Conservation (phyloP, 2,329 filamentous ascomycete genomes). For the Colletotrichum sp. region DNA sequence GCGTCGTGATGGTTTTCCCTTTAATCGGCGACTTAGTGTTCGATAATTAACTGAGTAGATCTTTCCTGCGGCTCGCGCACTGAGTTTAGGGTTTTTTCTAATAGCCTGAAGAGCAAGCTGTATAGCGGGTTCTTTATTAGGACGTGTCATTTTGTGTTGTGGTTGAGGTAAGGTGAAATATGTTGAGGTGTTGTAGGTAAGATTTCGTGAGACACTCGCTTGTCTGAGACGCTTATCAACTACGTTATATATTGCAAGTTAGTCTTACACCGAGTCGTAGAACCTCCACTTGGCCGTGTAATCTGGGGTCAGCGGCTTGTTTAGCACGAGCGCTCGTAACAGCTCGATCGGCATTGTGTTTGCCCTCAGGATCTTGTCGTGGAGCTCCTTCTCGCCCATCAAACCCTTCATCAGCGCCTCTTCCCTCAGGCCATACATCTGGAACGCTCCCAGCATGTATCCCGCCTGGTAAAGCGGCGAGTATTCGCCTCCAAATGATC, state of each 20-base stretch:
- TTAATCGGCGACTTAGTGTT: too few species aligned
- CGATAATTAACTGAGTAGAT: too few species aligned
- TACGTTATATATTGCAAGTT: background rate
- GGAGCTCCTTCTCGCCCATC: constrained; percentile 57
- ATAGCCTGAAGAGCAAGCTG: too few species aligned
- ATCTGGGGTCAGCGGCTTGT: constrained; percentile 42
- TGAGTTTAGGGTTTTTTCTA: too few species aligned
- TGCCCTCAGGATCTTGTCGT: constrained; percentile 54
- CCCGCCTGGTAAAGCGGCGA: constrained; percentile 62
- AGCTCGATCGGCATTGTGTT: constrained; percentile 61
- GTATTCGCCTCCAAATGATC: constrained; percentile 61
- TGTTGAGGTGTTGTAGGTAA: too few species aligned
- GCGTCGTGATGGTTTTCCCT: too few species aligned
- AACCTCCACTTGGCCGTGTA: constrained; percentile 56
- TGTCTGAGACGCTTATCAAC: too few species aligned
- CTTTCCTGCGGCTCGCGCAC: too few species aligned
- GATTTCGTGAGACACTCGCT: too few species aligned
- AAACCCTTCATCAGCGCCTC: constrained; percentile 46
- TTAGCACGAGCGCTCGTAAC: constrained; percentile 50
- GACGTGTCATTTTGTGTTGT: too few species aligned
- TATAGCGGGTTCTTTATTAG: too few species aligned
- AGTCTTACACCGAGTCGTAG: constrained; percentile 31
- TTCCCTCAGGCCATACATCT: constrained; percentile 53
- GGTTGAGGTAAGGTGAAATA: too few species aligned
- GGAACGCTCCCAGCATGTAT: constrained; percentile 64